Evolutionary conservation across 148 eudicot species (phyloP).

Genomic region (Cornus kousa): DNA sequence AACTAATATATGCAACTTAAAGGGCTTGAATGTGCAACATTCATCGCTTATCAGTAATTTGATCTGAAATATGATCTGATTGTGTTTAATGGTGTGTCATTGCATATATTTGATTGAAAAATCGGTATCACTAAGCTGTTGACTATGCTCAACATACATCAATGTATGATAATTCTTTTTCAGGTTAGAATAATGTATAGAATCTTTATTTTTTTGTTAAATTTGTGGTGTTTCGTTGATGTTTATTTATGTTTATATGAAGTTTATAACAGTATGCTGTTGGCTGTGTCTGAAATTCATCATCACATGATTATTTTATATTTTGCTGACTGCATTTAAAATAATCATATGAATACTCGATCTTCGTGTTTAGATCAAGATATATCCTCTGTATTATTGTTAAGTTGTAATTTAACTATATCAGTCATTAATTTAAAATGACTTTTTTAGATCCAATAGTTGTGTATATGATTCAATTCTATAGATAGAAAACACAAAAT

Average conservation of each 20-base stretch:
- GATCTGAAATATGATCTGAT: not conserved
- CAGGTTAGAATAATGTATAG: too few species aligned
- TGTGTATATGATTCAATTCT: not conserved
- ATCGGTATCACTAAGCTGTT: not conserved
- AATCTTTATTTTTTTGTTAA: too few species aligned
- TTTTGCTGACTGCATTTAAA: not conserved
- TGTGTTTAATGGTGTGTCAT: not conserved
- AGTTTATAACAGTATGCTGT: too few species aligned
- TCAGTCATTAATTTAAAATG: not conserved
- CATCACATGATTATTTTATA: too few species aligned
- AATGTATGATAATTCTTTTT: too few species aligned
- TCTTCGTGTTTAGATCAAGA: not conserved
- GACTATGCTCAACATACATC: not conserved
- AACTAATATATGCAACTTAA: too few species aligned
- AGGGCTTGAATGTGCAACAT: too few species aligned
- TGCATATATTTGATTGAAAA: not conserved
- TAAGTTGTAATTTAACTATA: not conserved
- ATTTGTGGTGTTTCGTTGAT: too few species aligned
- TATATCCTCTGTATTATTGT: not conserved
- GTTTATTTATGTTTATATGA: too few species aligned
- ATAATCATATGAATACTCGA: too few species aligned
- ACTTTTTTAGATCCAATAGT: not conserved
- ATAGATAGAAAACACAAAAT: not conserved
- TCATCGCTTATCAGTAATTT: not conserved
- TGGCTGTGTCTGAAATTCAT: too few species aligned